Percentiles rank a stretch among this genome's conserved stretches.
Conservation (phyloP, 352 stramenopile genomes). For the Thraustotheca clavata region DNA sequence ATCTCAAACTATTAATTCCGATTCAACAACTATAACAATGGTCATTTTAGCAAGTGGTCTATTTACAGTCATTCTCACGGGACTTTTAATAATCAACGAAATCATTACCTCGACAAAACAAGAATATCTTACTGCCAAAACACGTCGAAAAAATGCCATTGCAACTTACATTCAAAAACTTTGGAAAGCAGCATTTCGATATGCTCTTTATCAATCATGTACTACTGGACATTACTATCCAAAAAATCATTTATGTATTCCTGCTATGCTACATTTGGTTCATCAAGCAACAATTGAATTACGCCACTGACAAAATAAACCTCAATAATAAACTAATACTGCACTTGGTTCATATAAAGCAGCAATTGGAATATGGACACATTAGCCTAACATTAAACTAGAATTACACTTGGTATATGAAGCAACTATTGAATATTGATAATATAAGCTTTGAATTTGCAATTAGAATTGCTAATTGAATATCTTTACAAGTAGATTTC, state of each 20-base stretch:
- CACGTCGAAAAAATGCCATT: background rate
- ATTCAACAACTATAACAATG: background rate
- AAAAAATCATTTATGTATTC: background rate
- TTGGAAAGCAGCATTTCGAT: background rate
- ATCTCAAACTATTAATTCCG: background rate
- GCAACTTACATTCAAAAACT: background rate
- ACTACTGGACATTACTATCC: background rate
- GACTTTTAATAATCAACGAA: background rate
- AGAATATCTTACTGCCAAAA: background rate
- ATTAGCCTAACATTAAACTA: too few relatives aligned
- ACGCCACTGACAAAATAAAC: background rate
- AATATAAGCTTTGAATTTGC: too few relatives aligned
- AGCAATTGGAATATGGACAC: too few relatives aligned
- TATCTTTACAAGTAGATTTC: too few relatives aligned
- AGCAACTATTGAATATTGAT: too few relatives aligned
- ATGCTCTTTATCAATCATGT: background rate
- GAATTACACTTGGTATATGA: too few relatives aligned
- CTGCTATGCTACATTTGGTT: background rate
- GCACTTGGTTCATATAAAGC: too few relatives aligned
- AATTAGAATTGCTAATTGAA: too few relatives aligned
- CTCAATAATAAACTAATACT: too few relatives aligned
- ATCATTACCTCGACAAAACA: background rate
- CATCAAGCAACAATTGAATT: background rate
- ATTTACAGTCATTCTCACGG: background rate
- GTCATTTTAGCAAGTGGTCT: background rate